These are phyloP conservation scores for Ceratocystis papillata DNA, from an alignment of 2,329 filamentous ascomycete genomes.

Conservation along the genomic window DNA sequence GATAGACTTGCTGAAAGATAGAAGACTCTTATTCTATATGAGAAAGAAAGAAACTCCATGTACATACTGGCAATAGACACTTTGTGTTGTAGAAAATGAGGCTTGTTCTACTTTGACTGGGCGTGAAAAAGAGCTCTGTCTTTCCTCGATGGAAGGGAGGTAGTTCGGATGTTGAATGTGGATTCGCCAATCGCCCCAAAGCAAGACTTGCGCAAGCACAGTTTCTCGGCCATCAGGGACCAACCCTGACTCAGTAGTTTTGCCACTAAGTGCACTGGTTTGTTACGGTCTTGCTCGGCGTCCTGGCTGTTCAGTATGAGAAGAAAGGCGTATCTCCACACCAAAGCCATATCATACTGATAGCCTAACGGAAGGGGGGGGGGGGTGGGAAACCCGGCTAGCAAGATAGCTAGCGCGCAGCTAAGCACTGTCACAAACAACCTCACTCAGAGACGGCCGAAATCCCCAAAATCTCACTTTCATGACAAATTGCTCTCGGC, in stretches of 20 bases:
- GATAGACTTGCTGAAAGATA: neutral
- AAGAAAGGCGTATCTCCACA: neutral
- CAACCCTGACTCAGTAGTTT: neutral
- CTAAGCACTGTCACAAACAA: no score
- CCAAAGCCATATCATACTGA: neutral
- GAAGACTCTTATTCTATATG: neutral
- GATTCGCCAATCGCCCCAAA: neutral
- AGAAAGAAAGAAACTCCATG: no score
- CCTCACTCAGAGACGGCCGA: no score
- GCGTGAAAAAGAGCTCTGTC: no score
- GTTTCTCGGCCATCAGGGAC: neutral
- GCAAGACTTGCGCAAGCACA: neutral
- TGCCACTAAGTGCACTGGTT: neutral
- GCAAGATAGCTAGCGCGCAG: neutral
- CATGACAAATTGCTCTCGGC: no score
- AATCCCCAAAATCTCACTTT: no score
- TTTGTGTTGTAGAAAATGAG: neutral
- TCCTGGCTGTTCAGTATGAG: neutral
- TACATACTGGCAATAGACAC: no score
- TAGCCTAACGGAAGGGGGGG: neutral
- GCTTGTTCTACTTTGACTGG: neutral
- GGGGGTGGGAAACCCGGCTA: neutral
- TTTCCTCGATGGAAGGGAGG: neutral
- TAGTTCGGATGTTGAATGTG: neutral
- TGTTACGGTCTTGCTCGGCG: neutral